A percentile compares a stretch with the other conserved stretches of the same genome.
These are phyloP conservation scores for Cytospora piceae DNA, from an alignment of 2,329 filamentous ascomycete species.

Conservation along the genomic window DNA sequence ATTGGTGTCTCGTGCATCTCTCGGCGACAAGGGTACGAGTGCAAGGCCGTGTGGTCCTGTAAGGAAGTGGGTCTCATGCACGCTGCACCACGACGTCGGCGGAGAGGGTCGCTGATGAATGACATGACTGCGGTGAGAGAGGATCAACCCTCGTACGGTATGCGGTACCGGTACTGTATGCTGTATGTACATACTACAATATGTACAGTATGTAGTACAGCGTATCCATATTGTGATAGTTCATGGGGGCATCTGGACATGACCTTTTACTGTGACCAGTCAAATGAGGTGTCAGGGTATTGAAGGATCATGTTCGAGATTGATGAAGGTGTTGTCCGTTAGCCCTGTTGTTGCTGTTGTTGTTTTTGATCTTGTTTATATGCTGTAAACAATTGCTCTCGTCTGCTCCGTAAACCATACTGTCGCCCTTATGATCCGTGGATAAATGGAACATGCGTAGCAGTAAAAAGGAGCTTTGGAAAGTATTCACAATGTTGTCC, in stretches of 20 bases:
- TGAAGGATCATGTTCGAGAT: slow-evolving; percentile 19
- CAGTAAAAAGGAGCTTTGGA: background rate
- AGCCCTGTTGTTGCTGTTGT: background rate
- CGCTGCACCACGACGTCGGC: slow-evolving; percentile 27
- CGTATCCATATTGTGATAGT: background rate
- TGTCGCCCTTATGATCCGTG: background rate
- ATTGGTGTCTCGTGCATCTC: slow-evolving; percentile 14
- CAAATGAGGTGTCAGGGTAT: background rate
- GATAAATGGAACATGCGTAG: background rate
- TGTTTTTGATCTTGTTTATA: background rate
- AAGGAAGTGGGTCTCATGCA: slow-evolving; percentile 14
- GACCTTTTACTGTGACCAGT: background rate
- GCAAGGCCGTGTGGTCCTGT: background rate
- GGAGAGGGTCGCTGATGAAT: slow-evolving; percentile 4
- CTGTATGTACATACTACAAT: background rate
- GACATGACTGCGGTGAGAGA: slow-evolving; percentile 15
- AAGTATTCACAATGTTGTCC: background rate
- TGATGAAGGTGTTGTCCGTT: slow-evolving; percentile 10
- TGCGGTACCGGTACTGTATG: background rate
- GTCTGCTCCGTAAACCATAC: background rate
- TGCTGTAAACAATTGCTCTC: background rate
- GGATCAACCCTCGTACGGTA: slow-evolving; percentile 1
- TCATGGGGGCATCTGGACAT: background rate
- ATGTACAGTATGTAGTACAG: background rate
- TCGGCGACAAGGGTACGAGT: slow-evolving; percentile 12